phyloP scores from a whole-genome alignment of 148 eudicot genomes.

The Euryodendron excelsum region DNA sequence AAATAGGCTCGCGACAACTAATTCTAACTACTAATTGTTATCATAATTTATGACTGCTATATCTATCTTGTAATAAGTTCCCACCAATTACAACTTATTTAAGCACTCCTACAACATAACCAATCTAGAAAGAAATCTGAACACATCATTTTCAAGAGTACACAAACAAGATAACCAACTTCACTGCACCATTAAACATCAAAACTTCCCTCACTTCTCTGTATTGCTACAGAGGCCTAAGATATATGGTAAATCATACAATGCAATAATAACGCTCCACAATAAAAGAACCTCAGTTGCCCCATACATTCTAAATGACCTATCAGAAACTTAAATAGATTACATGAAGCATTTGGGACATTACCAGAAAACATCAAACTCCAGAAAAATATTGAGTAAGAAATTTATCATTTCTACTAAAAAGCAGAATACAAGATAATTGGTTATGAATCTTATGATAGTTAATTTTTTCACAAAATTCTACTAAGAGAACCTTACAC shows the following conservation, averaged over 20 bases:
- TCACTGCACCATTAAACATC: neutral
- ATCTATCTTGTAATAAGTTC: neutral
- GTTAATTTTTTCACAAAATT: neutral
- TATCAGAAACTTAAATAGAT: neutral
- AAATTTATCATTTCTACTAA: neutral
- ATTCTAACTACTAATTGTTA: neutral
- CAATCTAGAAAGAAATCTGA: neutral
- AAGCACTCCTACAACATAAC: neutral
- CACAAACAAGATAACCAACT: neutral
- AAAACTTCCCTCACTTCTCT: neutral
- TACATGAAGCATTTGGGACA: neutral
- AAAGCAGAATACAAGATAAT: neutral
- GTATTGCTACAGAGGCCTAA: neutral
- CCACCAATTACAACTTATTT: neutral
- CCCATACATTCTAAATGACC: neutral
- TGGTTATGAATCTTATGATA: no score
- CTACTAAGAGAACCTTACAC: neutral
- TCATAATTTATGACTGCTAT: neutral
- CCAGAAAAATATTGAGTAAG: neutral
- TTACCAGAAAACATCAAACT: no score
- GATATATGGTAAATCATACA: neutral
- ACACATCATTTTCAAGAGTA: neutral
- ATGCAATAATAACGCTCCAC: neutral
- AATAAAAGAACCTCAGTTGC: neutral
- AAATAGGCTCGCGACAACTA: neutral